Base-by-base conservation (phyloP, 192 early-diverging fungal species). In the Coemansia sp. region DNA sequence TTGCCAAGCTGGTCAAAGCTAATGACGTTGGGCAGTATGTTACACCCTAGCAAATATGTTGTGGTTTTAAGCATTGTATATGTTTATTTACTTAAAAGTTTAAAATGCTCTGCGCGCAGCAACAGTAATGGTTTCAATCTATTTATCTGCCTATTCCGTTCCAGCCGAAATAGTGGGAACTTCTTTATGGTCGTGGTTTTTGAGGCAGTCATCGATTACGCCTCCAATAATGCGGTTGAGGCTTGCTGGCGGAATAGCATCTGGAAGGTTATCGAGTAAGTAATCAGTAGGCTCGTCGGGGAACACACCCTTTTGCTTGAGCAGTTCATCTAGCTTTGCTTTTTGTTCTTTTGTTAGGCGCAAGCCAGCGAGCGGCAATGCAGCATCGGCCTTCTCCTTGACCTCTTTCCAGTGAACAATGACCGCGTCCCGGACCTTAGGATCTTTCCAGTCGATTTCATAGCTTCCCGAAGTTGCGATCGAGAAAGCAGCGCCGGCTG, bases 181-280 rank as follows among this genome's bases (percentile, higher is more conserved):
- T 5, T 21, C 59, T 22, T 63, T 32, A 29, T 77, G 75, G 25
- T 67, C 72, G 69, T 77, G 75, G 69, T 62, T 65, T 54, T 66
- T 77, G 19, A 77, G 48, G 21, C 75, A 77, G 12, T 77, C 66
- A 27, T 77, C 45, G 37, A 77, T 72, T 35, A 77, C 32, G 61
- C 64, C 62, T 22, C 75, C 75, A 11, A 66, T 23, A 41, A 77
- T 77, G 39, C 75, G 75, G 56, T 69, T 69, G 29, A 77, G 57
- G 54, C 75, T 77, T 10, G 69, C 75, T 29, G 69, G 62, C 19
- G 75, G 75, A 39, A 77, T 77, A n/a, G 75, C 75, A 5, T 68
- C 55, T 8, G 75, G 75, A 19, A 77, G 65, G 11, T 59, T 62
- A 19, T 43, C 29, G 11, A 77, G 59, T 1, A 77, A 62, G 25